Base-by-base conservation (phyloP, 2,329 filamentous ascomycete genomes). In the Xylariaceae sp. region DNA sequence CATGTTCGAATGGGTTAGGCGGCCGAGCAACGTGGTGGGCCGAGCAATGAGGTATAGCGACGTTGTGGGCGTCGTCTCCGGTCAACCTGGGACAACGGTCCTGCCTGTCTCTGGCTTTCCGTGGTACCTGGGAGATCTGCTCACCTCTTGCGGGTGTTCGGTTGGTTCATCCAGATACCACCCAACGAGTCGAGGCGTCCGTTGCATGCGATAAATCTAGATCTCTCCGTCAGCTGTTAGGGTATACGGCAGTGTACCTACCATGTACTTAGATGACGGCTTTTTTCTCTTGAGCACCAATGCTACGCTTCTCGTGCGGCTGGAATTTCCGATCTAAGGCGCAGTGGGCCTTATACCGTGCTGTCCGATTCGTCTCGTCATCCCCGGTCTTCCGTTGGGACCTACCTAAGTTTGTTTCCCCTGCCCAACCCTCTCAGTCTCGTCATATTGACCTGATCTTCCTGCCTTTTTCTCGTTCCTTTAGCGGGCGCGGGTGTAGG, bases 301-400 rank as follows among this genome's bases (percentile, higher is more conserved):
- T 54, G 47, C 47, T 15, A 39, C 19, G 30, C 29, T 45, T 39
- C 29, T 54, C 48, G 49, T 56, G 56, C 58, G 54, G 57, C 59
- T 60, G 53, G 42, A 57, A 48, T 51, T 40, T 47, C 47, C 54
- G 53, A 45, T 51, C 48, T 36, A 50, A 53, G 49, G 34, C 49
- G 49, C 53, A 56, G 57, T 59, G 57, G 55, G 13, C 53, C 48
- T 54, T 29, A 15, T n/a, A 47, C 44, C 50, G 56, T 52, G 46
- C 42, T 59, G 47, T 55, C 43, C 53, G 57, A 49, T 53, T 49
- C 51, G 51, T 47, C 44, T 53, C n/a, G 46, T 32, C 43, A 18
- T 52, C 49, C 47, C 36, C 16, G 41, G n/a, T 39, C 32, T 55
- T 45, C 21, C 19, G 44, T 55, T 57, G 51, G 30, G 10, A 51